These are phyloP conservation scores for Tranzscheliella williamsii DNA, from an alignment of 1,284 basidiomycete genomes.

Conservation along the genomic window DNA sequence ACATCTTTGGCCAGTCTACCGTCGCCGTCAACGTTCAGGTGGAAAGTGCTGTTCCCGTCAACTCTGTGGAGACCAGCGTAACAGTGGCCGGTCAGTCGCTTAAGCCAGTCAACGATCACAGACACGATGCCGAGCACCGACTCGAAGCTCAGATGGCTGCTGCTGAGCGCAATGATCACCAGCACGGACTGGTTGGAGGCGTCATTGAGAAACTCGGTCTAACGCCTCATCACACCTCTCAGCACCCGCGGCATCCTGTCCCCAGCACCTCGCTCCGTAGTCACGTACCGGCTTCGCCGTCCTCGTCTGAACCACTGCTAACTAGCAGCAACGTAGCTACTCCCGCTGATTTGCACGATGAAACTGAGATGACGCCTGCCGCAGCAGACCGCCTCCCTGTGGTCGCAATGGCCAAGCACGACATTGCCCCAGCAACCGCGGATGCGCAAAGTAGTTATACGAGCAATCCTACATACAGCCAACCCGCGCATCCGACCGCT, in stretches of 20 bases:
- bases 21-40: conserved; percentile 30
- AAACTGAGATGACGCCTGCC: too few species aligned
- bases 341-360: too few species aligned
- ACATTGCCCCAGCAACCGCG: too few species aligned
- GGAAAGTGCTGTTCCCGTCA: conserved; percentile 15
- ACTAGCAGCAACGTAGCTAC: too few species aligned
- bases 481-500: too few species aligned
- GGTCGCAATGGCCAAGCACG: too few species aligned
- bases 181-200: conserved; percentile 33
- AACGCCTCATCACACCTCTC: conserved; percentile 5
- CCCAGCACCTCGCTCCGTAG: too few species aligned
- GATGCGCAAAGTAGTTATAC: too few species aligned
- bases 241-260: not conserved
- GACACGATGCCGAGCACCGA: conserved; percentile 18
- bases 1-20: conserved; percentile 11
- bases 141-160: conserved; percentile 35
- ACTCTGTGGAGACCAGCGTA: conserved; percentile 20
- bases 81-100: conserved; percentile 18
- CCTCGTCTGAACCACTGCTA: too few species aligned
- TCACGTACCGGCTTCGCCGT: too few species aligned
- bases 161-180: conserved; percentile 36
- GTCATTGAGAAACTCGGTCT: conserved; percentile 34
- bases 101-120: not conserved
- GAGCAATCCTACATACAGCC: too few species aligned
- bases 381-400: too few species aligned